A percentile compares a stretch with the other conserved stretches of the same genome.
These are phyloP conservation scores for Pythium oligandrum DNA, from an alignment of 352 stramenopile genomes.

Conservation along the genomic window DNA sequence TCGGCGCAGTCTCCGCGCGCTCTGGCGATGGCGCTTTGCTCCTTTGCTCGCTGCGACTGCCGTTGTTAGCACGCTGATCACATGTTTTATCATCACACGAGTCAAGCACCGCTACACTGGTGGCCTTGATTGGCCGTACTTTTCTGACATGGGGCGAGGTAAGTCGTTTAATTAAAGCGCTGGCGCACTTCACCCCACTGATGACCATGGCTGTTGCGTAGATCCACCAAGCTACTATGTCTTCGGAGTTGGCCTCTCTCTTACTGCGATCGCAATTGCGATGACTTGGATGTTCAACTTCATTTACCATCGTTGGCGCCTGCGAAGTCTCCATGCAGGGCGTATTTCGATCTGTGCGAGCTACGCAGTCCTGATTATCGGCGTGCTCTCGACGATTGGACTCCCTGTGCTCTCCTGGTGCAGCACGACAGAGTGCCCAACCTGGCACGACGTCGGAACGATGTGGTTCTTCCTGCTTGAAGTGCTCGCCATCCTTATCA, in stretches of 20 bases:
- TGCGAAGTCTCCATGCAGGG: no score
- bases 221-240: conserved; percentile 27
- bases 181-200: neutral
- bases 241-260: conserved; percentile 20
- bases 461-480: conserved; percentile 38
- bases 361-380: conserved; percentile 8
- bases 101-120: conserved; percentile 11
- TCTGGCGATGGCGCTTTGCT: conserved; percentile 1
- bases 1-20: no score
- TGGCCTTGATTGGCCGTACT: conserved; percentile 12
- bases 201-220: conserved; percentile 1
- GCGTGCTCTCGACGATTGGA: conserved; percentile 20
- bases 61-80: conserved; percentile 21
- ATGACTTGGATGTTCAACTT: conserved; percentile 29
- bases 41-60: conserved; percentile 23
- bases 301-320: conserved; percentile 15
- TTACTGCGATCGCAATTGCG: conserved; percentile 16
- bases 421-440: conserved; percentile 21
- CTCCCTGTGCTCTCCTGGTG: conserved; percentile 24
- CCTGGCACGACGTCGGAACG: conserved; percentile 22
- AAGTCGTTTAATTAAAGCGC: neutral
- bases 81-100: conserved; percentile 9
- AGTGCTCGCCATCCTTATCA: conserved; percentile 28
- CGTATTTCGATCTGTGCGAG: conserved; percentile 10
- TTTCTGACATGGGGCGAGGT: conserved; percentile 22